A percentile compares a stretch with the other conserved stretches of the same genome.
These are phyloP conservation scores for Calonectria montana DNA, from an alignment of 2,329 filamentous ascomycete species.

Conservation along the genomic window DNA sequence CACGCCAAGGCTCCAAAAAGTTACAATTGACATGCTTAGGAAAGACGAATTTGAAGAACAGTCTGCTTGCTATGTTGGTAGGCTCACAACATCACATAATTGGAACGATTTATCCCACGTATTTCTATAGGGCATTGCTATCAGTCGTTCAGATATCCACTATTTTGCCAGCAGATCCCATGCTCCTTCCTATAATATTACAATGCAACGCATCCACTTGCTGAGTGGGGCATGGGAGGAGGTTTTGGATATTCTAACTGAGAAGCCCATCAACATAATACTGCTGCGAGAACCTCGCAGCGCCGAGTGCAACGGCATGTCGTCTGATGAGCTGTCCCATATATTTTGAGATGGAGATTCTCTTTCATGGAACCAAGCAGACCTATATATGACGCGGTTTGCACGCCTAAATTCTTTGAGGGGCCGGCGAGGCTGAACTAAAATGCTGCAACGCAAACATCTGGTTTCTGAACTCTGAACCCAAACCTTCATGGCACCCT, in stretches of 20 bases:
- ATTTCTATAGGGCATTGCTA: not conserved
- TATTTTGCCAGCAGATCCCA: not conserved
- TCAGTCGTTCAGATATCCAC: not conserved
- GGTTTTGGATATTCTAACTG: not conserved
- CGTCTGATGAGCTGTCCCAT: not conserved
- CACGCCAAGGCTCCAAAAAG: not conserved
- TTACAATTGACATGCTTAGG: not conserved
- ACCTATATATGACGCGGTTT: not conserved
- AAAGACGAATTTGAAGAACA: not conserved
- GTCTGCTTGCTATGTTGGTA: not conserved
- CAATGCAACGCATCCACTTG: not conserved
- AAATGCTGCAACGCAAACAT: not conserved
- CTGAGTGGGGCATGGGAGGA: not conserved
- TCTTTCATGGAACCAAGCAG: not conserved
- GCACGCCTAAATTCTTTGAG: not conserved
- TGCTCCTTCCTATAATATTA: not conserved
- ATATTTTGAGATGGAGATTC: not conserved
- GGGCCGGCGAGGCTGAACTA: too few species aligned
- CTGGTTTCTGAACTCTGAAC: not conserved
- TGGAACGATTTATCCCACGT: not conserved
- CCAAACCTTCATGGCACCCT: too few species aligned
- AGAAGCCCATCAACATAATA: not conserved
- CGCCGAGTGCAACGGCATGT: not conserved
- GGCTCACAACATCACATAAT: not conserved
- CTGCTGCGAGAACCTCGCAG: not conserved